Evolutionary conservation across 225 moss, liverwort and hornwort genomes (phyloP).

Genomic region (Sphagnum tenellum): DNA sequence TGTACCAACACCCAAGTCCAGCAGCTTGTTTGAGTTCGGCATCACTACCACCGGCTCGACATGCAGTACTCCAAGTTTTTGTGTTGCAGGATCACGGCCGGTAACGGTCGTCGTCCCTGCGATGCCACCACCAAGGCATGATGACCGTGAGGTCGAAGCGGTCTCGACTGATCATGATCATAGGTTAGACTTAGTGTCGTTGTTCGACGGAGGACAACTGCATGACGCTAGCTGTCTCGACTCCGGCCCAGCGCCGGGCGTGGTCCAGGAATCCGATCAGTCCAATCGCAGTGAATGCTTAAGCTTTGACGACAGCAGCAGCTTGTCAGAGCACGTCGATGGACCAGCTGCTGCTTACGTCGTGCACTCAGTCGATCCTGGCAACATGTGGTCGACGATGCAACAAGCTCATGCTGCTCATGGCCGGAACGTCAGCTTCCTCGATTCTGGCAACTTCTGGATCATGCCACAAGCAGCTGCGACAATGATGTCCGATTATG

Average conservation of each 20-base stretch:
- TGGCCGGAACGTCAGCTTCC: constrained; percentile 11
- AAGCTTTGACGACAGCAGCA: constrained; percentile 24
- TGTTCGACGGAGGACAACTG: no score
- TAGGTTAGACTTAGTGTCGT: constrained; percentile 20
- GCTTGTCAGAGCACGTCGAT: no score
- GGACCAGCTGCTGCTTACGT: constrained; percentile 24
- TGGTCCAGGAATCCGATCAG: constrained; percentile 25
- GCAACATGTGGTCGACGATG: no score
- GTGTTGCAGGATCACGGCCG: constrained; percentile 38
- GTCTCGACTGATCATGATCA: background rate
- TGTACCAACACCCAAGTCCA: constrained; percentile 22
- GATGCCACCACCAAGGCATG: constrained; percentile 6
- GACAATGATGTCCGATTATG: background rate
- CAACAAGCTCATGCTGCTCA: no score
- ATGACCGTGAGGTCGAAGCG: constrained; percentile 6
- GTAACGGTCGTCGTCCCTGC: constrained; percentile 33
- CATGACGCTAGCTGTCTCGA: no score
- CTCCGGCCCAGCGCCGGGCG: no score
- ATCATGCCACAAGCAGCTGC: constrained; percentile 13
- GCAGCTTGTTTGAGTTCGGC: constrained; percentile 40
- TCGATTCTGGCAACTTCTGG: constrained; percentile 28
- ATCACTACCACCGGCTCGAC: constrained; percentile 21
- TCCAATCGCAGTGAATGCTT: constrained; percentile 40
- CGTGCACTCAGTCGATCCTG: no score
- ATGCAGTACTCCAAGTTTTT: constrained; percentile 81